These are phyloP conservation scores for Maudiozyma pseudohumilis DNA, from an alignment of 805 yeast species.

Conservation along the genomic window DNA sequence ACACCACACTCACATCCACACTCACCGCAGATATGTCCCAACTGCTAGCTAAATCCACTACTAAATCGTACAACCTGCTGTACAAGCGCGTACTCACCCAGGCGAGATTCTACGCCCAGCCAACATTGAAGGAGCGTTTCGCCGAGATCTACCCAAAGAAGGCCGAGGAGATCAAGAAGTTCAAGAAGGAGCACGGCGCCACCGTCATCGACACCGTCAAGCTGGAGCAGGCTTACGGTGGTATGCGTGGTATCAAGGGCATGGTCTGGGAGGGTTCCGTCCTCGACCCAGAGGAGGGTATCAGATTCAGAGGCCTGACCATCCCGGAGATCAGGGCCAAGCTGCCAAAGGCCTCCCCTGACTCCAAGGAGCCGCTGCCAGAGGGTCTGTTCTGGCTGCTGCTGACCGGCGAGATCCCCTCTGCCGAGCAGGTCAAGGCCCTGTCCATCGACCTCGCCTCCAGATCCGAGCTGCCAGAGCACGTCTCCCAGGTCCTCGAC, in stretches of 20 bases:
- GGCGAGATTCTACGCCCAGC: conserved; percentile 14
- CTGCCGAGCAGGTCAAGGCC: conserved; percentile 57
- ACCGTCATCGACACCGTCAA: conserved; percentile 60
- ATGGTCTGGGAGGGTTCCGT: conserved; percentile 87
- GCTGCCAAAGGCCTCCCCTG: conserved; percentile 67
- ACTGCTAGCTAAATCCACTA: conserved; percentile 1
- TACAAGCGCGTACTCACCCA: background rate
- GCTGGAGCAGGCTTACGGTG: conserved; percentile 80
- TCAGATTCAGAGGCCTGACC: conserved; percentile 75
- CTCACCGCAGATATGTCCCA: conserved; percentile 2
- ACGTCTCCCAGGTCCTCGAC: conserved; percentile 63
- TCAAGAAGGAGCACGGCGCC: conserved; percentile 84
- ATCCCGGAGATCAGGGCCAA: conserved; percentile 68
- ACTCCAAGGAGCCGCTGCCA: conserved; percentile 57
- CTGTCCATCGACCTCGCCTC: conserved; percentile 71
- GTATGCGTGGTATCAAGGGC: conserved; percentile 83
- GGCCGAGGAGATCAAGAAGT: conserved; percentile 66
- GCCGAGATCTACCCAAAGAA: conserved; percentile 85
- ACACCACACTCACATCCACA: background rate
- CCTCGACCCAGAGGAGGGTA: conserved; percentile 76
- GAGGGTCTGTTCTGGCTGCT: conserved; percentile 78
- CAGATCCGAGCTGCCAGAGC: conserved; percentile 67
- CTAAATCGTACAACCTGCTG: background rate
- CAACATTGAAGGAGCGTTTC: conserved; percentile 87
- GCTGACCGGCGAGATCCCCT: conserved; percentile 76